Evolutionary conservation across 2,329 filamentous ascomycete species (phyloP).

Genomic region (Tricladium varicosporioides): DNA sequence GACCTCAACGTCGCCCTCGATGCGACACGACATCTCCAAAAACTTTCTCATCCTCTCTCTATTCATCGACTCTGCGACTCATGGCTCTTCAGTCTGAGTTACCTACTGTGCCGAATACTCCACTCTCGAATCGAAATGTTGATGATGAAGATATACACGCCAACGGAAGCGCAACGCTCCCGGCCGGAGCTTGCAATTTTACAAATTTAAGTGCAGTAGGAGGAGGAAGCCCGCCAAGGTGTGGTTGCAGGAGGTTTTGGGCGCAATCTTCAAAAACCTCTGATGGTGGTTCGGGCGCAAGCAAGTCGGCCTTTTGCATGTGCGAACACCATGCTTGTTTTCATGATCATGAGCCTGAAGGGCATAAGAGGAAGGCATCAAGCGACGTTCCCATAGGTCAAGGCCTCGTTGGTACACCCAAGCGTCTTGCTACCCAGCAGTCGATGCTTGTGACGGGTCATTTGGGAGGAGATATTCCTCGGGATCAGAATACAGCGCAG

Average conservation of each 20-base stretch:
- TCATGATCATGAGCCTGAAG: slow-evolving; percentile 38
- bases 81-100: slow-evolving; percentile 29
- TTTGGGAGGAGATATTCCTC: neutral
- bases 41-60: slow-evolving; percentile 13
- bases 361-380: slow-evolving; percentile 6
- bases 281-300: slow-evolving; percentile 4
- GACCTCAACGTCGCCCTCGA: slow-evolving; percentile 18
- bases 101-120: slow-evolving; percentile 28
- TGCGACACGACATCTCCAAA: slow-evolving; percentile 22
- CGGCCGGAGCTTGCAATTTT: slow-evolving; percentile 52
- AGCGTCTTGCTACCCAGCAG: neutral
- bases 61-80: slow-evolving; percentile 6
- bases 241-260: slow-evolving; percentile 55
- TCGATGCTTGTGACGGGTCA: neutral
- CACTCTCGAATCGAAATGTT: slow-evolving; percentile 27
- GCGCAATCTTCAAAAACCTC: slow-evolving; percentile 33
- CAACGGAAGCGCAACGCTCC: slow-evolving; percentile 28
- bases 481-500: neutral
- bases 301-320: slow-evolving; percentile 39
- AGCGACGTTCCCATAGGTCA: slow-evolving; percentile 12
- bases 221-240: slow-evolving; percentile 42
- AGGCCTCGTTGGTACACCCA: neutral
- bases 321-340: slow-evolving; percentile 58
- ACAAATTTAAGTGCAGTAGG: slow-evolving; percentile 43
- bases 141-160: slow-evolving; percentile 18